Evolutionary conservation across 352 stramenopile genomes (phyloP).

Genomic region (Phytopythium helicoides): DNA sequence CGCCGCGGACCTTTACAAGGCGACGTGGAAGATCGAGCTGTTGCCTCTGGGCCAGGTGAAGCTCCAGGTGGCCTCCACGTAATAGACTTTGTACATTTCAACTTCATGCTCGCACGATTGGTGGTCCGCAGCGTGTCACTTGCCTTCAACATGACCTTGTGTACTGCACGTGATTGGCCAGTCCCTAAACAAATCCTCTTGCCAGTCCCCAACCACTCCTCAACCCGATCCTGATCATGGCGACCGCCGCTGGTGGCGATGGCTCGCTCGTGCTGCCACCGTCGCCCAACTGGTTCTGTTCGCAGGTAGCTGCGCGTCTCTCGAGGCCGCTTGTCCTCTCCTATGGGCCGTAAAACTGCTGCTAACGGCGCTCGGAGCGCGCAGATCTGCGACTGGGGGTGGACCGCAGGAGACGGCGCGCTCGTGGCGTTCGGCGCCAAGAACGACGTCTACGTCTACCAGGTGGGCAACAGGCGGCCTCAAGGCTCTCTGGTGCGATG

Average conservation of each 20-base stretch:
- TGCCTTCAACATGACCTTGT: no score
- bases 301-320: constrained; percentile 37
- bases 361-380: neutral
- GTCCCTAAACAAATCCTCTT: no score
- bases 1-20: constrained; percentile 4
- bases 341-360: neutral
- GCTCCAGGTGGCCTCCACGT: no score
- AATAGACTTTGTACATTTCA: neutral
- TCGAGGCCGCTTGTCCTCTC: neutral
- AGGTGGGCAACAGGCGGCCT: constrained; percentile 27
- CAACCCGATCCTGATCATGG: no score
- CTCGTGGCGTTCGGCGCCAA: constrained; percentile 63
- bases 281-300: constrained; percentile 79
- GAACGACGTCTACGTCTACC: constrained; percentile 56
- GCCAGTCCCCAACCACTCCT: no score
- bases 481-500: neutral
- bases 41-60: neutral
- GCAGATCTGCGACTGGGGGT: constrained; percentile 70
- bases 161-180: no score
- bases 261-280: constrained; percentile 46
- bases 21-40: constrained; percentile 4
- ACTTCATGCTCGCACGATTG: no score
- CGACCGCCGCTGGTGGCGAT: no score
- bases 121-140: no score
- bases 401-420: constrained; percentile 27